A percentile compares a stretch with the other conserved stretches of the same genome.
Evolutionary conservation across 768 basidiomycete genomes (phyloP).

Genomic region (Coprinopsis cinerea): DNA sequence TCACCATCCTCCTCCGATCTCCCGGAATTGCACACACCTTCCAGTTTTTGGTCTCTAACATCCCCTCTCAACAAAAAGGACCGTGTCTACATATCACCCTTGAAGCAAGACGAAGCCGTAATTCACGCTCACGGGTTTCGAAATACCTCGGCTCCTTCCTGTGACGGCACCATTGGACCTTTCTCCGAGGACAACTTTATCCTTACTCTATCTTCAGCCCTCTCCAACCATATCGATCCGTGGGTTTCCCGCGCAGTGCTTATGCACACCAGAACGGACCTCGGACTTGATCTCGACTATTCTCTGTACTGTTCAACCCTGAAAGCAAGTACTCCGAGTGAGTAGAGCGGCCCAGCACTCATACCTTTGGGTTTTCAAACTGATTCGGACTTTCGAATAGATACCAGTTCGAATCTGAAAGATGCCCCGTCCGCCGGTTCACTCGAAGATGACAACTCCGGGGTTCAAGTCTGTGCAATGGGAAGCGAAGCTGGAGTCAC

Average conservation of each 20-base stretch:
- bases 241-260: constrained; percentile 10
- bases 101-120: neutral
- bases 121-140: neutral
- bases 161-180: neutral
- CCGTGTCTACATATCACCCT: constrained; percentile 5
- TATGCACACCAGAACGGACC: constrained; percentile 1
- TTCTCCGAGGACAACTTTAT: neutral
- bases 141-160: neutral
- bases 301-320: neutral
- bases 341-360: neutral
- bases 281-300: constrained; percentile 8
- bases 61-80: neutral
- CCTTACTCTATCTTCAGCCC: neutral
- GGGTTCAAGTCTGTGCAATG: neutral
- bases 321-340: neutral
- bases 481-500: neutral
- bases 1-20: neutral
- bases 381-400: neutral
- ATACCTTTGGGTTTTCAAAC: neutral
- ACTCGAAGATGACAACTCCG: neutral
- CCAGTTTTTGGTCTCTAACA: neutral
- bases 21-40: neutral
- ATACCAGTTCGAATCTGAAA: neutral
- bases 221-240: neutral
- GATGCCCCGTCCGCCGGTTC: neutral